phyloP scores from a whole-genome alignment of 192 early-diverging fungal genomes.

The Entomortierella chlamydospora region DNA sequence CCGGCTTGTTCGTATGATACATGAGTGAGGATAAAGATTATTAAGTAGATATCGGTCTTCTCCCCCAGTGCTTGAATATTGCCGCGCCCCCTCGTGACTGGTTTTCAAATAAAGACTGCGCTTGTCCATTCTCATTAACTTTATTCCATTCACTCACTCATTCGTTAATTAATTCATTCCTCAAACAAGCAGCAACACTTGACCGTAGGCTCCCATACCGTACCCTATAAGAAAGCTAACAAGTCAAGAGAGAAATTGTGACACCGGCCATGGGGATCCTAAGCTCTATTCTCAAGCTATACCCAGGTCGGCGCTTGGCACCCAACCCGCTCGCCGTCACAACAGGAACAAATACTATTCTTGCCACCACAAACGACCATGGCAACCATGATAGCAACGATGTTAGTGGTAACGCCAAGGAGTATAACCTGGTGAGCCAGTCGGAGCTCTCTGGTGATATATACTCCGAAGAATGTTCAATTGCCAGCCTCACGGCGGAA shows the following conservation, averaged over 20 bases:
- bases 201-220: too few species aligned
- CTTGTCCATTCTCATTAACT: neutral
- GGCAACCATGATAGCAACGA: neutral
- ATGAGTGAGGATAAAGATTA: too few species aligned
- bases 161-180: neutral
- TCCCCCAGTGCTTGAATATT: too few species aligned
- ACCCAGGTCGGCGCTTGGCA: conserved; percentile 5
- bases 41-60: too few species aligned
- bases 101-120: neutral
- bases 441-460: neutral
- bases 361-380: neutral
- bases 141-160: too few species aligned
- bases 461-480: neutral
- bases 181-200: too few species aligned
- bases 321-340: neutral
- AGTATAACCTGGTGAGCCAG: too few species aligned
- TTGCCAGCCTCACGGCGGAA: neutral
- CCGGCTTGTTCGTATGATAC: too few species aligned
- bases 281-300: conserved; percentile 26
- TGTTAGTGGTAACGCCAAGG: neutral
- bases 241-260: too few species aligned
- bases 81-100: too few species aligned
- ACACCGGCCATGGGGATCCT: conserved; percentile 26
- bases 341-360: neutral
- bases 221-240: too few species aligned